Conservation (phyloP, 768 basidiomycete species). For the Rhizopogon vulgaris region DNA sequence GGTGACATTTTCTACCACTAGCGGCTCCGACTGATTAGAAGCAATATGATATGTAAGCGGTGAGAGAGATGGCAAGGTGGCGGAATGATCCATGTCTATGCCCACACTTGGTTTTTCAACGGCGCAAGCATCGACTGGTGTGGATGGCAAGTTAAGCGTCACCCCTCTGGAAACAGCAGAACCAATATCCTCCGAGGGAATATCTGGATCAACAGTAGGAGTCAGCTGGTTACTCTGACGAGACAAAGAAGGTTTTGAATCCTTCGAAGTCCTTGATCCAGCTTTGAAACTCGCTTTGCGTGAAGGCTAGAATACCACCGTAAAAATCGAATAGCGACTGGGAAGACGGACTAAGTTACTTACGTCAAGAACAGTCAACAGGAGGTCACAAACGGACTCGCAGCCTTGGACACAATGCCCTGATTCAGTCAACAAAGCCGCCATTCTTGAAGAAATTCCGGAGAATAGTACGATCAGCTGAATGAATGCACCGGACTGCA, state of each 20-base stretch:
- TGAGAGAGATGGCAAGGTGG: background rate
- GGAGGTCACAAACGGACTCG: slow-evolving; percentile 19
- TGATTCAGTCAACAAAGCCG: slow-evolving; percentile 38
- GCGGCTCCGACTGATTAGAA: background rate
- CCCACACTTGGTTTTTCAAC: background rate
- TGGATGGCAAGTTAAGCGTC: background rate
- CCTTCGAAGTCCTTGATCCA: background rate
- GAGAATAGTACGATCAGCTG: slow-evolving; percentile 58
- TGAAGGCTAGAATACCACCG: slow-evolving; percentile 11
- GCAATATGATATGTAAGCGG: too few relatives aligned
- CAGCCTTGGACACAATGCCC: slow-evolving; percentile 29
- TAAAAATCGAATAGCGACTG: slow-evolving; percentile 4
- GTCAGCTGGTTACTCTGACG: background rate
- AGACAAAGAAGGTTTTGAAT: background rate
- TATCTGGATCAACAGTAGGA: slow-evolving; percentile 1
- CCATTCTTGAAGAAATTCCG: slow-evolving; percentile 57
- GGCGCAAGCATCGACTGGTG: background rate
- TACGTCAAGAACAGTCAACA: slow-evolving; percentile 29
- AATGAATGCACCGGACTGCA: slow-evolving; percentile 72
- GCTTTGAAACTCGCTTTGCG: background rate
- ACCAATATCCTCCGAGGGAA: slow-evolving; percentile 12
- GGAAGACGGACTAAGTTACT: slow-evolving; percentile 3
- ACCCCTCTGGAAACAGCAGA: slow-evolving; percentile 5
- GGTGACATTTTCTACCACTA: background rate
- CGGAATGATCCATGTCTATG: background rate